Percentiles rank a stretch among this genome's conserved stretches.
These are phyloP conservation scores for Mrakia hoshinonis DNA, from an alignment of 768 basidiomycete species.

Conservation along the genomic window DNA sequence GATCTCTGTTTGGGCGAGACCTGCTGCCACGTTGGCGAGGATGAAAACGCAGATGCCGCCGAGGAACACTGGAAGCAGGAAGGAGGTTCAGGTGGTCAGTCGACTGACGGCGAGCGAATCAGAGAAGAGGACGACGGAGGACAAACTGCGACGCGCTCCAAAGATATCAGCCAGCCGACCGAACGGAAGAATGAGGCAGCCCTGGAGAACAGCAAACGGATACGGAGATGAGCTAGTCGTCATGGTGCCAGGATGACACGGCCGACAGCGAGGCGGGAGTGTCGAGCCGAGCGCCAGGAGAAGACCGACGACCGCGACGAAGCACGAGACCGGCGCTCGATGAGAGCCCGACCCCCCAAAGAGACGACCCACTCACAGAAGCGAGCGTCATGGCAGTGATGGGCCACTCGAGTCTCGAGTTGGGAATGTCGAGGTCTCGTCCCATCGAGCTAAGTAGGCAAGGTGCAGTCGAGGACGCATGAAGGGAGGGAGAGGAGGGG, in stretches of 20 bases:
- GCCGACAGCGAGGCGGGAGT: not conserved
- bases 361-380: conserved; percentile 15
- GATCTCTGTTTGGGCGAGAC: conserved; percentile 52
- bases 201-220: conserved; percentile 43
- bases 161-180: conserved; percentile 63
- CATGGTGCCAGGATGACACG: not conserved
- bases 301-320: not conserved
- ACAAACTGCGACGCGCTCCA: not conserved
- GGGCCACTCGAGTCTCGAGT: conserved; percentile 40
- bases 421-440: conserved; percentile 37
- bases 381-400: conserved; percentile 39
- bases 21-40: conserved; percentile 21
- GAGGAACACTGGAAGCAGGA: conserved; percentile 1
- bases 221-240: not conserved
- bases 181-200: conserved; percentile 65
- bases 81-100: not conserved
- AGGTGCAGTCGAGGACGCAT: too few relatives aligned
- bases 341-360: too few relatives aligned
- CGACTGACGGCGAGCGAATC: not conserved
- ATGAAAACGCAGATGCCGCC: conserved; percentile 6
- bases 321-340: not conserved
- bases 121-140: not conserved
- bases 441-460: conserved; percentile 32
- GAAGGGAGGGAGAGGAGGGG: conserved; percentile 31
- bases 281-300: not conserved